Conservation (phyloP, 2,329 filamentous ascomycete species). For the Xylariaceae sp. region DNA sequence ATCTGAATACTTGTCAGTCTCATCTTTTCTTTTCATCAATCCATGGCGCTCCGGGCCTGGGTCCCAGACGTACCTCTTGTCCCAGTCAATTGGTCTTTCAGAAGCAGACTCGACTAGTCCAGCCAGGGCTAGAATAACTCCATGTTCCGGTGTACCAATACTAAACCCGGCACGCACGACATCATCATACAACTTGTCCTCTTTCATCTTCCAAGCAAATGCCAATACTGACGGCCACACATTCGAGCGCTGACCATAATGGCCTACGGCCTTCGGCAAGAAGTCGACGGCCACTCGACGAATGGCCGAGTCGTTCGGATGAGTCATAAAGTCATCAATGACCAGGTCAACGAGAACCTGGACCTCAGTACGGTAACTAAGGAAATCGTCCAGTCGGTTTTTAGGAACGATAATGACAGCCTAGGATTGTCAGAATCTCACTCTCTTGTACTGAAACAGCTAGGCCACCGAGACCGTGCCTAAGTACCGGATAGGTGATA, state of each 20-base stretch:
- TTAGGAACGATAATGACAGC: slow-evolving; percentile 8
- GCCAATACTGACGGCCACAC: neutral
- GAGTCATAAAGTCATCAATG: neutral
- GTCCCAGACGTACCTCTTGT: slow-evolving; percentile 7
- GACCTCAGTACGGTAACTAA: neutral
- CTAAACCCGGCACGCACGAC: slow-evolving; percentile 3
- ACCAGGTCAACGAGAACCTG: slow-evolving; percentile 3
- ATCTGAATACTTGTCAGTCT: slow-evolving; percentile 4
- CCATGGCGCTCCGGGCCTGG: neutral
- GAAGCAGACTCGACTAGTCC: neutral
- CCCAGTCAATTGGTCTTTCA: slow-evolving; percentile 3
- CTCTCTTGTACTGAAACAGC: neutral
- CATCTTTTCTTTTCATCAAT: neutral
- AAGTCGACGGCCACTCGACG: neutral
- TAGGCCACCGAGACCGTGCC: neutral
- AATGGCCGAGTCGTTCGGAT: neutral
- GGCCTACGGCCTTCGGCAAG: neutral
- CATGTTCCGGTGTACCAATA: neutral
- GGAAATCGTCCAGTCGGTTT: slow-evolving; percentile 6
- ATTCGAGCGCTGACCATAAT: neutral
- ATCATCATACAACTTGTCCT: slow-evolving; percentile 3
- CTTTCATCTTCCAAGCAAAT: slow-evolving; percentile 2
- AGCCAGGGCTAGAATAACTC: neutral
- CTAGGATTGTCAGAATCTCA: slow-evolving; percentile 4
- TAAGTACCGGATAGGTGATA: neutral